A percentile compares a stretch with the other conserved stretches of the same genome.
These are phyloP conservation scores for Pyrenula massariospora DNA, from an alignment of 495 filamentous ascomycete genomes.

Conservation along the genomic window DNA sequence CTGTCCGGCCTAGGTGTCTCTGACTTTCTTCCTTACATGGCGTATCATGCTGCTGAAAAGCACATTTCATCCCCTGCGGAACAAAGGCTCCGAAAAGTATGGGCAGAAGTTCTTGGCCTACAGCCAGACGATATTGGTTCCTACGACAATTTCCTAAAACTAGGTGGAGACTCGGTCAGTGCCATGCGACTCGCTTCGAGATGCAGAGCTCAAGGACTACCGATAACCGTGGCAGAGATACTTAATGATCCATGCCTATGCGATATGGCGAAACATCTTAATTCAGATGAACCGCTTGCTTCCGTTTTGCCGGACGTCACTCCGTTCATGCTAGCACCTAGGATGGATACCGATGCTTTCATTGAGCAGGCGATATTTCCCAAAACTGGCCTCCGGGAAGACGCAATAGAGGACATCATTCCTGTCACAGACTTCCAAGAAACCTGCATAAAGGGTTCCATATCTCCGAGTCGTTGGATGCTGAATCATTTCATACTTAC, in stretches of 20 bases:
- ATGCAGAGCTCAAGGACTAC: conserved; percentile 10
- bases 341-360: conserved; percentile 29
- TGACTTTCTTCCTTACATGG: conserved; percentile 6
- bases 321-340: no score
- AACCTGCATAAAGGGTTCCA: conserved; percentile 47
- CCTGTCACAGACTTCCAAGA: conserved; percentile 55
- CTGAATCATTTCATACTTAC: conserved; percentile 49
- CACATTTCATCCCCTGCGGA: conserved; percentile 4
- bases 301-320: no score
- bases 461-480: conserved; percentile 38
- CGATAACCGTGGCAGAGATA: conserved; percentile 15
- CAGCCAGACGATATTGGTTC: conserved; percentile 15
- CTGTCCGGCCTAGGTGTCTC: no score
- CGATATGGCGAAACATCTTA: no score
- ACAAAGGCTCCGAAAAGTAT: conserved; percentile 19
- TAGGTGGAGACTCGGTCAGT: conserved; percentile 41
- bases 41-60: conserved; percentile 1
- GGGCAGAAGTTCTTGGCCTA: conserved; percentile 22
- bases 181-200: conserved; percentile 33
- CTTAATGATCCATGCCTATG: no score
- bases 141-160: conserved; percentile 39
- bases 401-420: conserved; percentile 44
- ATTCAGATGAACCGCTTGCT: no score
- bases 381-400: conserved; percentile 41
- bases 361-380: conserved; percentile 37